Percentiles rank a stretch among this genome's conserved stretches.
Evolutionary conservation across 2,329 filamentous ascomycete genomes (phyloP).

Genomic region (Eutypa lata): DNA sequence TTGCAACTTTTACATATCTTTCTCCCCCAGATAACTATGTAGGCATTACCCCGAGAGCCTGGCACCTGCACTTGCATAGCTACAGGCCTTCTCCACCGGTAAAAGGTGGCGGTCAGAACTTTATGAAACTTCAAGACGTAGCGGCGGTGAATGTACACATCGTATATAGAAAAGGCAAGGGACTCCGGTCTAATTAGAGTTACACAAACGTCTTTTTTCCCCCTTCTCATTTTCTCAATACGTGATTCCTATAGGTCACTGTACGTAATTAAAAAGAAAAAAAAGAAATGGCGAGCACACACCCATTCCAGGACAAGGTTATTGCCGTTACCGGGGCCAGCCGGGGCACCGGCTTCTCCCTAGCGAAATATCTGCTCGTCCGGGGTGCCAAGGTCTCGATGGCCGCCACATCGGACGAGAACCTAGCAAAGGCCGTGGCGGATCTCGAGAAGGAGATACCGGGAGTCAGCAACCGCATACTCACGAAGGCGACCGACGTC

Average conservation of each 20-base stretch:
- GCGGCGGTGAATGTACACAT: no score
- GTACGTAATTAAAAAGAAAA: neutral
- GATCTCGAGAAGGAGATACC: slow-evolving; percentile 21
- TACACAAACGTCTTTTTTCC: no score
- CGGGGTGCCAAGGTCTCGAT: slow-evolving; percentile 29
- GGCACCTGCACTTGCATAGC: no score
- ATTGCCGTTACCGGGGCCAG: slow-evolving; percentile 10
- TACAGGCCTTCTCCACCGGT: no score
- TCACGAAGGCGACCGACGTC: slow-evolving; percentile 23
- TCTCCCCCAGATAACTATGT: no score
- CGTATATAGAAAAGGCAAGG: no score
- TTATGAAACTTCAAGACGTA: no score
- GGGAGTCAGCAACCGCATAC: slow-evolving; percentile 5
- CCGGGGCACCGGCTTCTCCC: slow-evolving; percentile 7
- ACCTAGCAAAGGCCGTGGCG: slow-evolving; percentile 22
- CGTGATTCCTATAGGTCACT: neutral
- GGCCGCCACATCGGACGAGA: slow-evolving; percentile 22
- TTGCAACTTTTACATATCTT: no score
- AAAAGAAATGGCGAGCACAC: neutral
- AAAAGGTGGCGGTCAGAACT: no score
- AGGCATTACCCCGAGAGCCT: no score
- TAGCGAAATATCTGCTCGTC: slow-evolving; percentile 10
- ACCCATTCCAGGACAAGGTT: slow-evolving; percentile 6
- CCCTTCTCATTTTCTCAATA: no score
- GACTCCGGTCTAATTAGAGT: no score